Conservation (phyloP, 305 asterid species). For the Fraxinus platypoda region DNA sequence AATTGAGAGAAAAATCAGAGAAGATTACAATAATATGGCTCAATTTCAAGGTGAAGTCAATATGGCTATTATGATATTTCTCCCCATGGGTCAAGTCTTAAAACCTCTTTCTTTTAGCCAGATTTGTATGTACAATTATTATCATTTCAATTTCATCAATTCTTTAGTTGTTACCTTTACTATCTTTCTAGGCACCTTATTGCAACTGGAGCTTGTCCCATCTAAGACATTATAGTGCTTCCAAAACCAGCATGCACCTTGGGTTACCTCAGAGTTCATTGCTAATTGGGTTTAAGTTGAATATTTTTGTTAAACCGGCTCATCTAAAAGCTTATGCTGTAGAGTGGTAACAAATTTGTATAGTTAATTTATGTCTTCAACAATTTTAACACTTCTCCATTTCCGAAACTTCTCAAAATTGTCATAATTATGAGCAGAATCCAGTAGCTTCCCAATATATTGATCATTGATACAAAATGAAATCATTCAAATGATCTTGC, state of each 20-base stretch:
- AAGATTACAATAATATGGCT: background rate
- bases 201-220: background rate
- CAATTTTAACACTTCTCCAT: conserved; percentile 2
- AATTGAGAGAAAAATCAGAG: background rate
- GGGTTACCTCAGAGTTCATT: background rate
- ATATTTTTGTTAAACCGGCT: background rate
- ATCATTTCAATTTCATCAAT: background rate
- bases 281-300: background rate
- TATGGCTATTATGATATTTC: background rate
- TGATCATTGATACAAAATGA: background rate
- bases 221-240: background rate
- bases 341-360: background rate
- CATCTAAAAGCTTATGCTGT: background rate
- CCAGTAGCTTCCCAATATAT: background rate
- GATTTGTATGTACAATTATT: background rate
- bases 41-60: background rate
- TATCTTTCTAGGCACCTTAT: background rate
- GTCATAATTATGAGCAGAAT: background rate
- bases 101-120: background rate
- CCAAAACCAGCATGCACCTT: background rate
- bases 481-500: background rate
- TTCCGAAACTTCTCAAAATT: background rate
- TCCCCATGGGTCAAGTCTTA: background rate
- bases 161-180: background rate
- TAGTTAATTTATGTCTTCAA: background rate